Conservation (phyloP, 768 basidiomycete genomes). For the Clitopilus passeckerianus region DNA sequence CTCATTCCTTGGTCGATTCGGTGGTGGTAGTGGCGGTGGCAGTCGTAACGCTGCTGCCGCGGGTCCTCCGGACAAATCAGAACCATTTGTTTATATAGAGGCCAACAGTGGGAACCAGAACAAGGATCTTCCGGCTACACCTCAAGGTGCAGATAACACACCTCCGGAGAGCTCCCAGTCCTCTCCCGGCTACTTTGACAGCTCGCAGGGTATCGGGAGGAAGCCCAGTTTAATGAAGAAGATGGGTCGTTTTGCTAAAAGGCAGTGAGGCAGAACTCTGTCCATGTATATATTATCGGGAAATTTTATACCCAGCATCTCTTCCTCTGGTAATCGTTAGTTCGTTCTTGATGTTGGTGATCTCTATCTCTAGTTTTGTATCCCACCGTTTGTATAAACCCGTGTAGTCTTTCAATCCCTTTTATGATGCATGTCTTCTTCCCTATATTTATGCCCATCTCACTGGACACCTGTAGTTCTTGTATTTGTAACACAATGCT, state of each 20-base stretch:
- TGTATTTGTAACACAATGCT: neutral
- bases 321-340: conserved; percentile 6
- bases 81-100: conserved; percentile 68
- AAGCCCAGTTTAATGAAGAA: conserved; percentile 81
- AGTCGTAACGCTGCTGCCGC: conserved; percentile 14
- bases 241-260: conserved; percentile 36
- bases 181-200: conserved; percentile 25
- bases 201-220: conserved; percentile 51
- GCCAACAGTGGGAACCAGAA: conserved; percentile 31
- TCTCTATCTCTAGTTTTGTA: conserved; percentile 1
- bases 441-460: neutral
- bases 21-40: conserved; percentile 24
- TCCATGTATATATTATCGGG: neutral
- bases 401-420: neutral
- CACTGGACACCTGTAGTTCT: neutral
- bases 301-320: conserved; percentile 9
- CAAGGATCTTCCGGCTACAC: conserved; percentile 51
- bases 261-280: neutral
- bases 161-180: conserved; percentile 20
- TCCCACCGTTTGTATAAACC: neutral
- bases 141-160: conserved; percentile 13
- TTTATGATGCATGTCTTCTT: neutral
- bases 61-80: conserved; percentile 33
- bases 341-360: conserved; percentile 4
- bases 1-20: conserved; percentile 75